A percentile compares a stretch with the other conserved stretches of the same genome.
These are phyloP conservation scores for Cystobasidiaceae sp. DNA, from an alignment of 1,284 basidiomycete genomes.

Conservation along the genomic window DNA sequence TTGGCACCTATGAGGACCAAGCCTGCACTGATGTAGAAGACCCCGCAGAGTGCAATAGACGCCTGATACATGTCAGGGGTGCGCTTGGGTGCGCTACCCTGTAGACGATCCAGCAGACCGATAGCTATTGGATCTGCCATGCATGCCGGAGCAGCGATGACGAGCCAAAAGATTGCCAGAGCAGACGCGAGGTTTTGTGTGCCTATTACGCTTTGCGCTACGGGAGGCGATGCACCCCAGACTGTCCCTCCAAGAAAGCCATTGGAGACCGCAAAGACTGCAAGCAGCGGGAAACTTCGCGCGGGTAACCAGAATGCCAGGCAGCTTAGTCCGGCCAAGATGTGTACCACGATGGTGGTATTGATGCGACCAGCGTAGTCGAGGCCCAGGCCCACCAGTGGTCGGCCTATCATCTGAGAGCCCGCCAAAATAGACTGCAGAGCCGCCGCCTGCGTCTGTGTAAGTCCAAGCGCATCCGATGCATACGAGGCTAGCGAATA, in stretches of 20 bases:
- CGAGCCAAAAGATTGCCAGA: constrained; percentile 49
- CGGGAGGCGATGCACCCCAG: constrained; percentile 43
- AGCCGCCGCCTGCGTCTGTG: constrained; percentile 49
- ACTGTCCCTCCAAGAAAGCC: constrained; percentile 37
- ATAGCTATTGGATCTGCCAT: constrained; percentile 49
- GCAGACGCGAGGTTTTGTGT: constrained; percentile 48
- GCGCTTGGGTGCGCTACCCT: constrained; percentile 32
- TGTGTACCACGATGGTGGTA: constrained; percentile 47
- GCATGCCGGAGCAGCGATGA: constrained; percentile 44
- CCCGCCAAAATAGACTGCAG: constrained; percentile 50
- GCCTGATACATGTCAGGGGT: constrained; percentile 18
- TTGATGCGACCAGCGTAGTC: constrained; percentile 49
- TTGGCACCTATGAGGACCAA: constrained; percentile 21
- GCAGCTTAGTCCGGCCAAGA: constrained; percentile 48
- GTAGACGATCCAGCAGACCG: constrained; percentile 47
- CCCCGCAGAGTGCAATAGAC: constrained; percentile 21
- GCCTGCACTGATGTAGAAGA: background rate
- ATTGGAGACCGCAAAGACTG: constrained; percentile 48
- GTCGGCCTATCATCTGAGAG: constrained; percentile 50
- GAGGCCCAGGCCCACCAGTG: constrained; percentile 47
- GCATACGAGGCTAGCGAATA: constrained; percentile 50
- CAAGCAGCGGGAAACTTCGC: constrained; percentile 46
- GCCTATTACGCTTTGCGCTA: constrained; percentile 48
- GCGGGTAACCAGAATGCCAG: constrained; percentile 50
- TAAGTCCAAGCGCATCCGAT: constrained; percentile 47